Evolutionary conservation across 2,329 filamentous ascomycete species (phyloP).

Genomic region (Colletotrichum sublineola): DNA sequence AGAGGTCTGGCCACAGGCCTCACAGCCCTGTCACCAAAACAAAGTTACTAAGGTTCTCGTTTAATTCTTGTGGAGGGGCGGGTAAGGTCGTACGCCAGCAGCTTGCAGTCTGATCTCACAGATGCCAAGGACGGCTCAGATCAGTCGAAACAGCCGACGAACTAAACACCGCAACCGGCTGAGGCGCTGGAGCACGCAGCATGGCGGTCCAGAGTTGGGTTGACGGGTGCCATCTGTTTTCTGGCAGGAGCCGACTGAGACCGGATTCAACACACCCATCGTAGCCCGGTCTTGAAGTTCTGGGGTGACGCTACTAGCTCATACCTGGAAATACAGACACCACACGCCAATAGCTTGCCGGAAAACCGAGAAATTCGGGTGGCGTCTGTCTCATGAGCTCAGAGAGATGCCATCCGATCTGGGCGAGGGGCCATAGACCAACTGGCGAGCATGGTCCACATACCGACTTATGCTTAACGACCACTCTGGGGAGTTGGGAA

Average conservation of each 20-base stretch:
- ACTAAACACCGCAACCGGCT: conserved; percentile 17
- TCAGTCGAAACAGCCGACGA: conserved; percentile 39
- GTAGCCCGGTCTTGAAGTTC: conserved; percentile 6
- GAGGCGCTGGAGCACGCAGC: not conserved
- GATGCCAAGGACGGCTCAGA: conserved; percentile 39
- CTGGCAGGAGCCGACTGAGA: conserved; percentile 29
- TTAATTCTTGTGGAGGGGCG: not conserved
- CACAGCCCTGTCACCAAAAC: not conserved
- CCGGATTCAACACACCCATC: conserved; percentile 28
- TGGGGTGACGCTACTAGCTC: conserved; percentile 25
- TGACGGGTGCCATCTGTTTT: conserved; percentile 39
- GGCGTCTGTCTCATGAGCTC: conserved; percentile 31
- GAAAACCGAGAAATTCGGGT: conserved; percentile 8
- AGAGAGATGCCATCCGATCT: conserved; percentile 34
- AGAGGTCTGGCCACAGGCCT: not conserved
- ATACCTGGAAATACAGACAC: conserved; percentile 12
- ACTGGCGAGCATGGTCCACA: not conserved
- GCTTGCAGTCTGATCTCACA: conserved; percentile 34
- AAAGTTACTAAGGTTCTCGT: conserved; percentile 14
- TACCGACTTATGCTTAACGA: conserved; percentile 35
- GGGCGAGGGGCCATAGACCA: not conserved
- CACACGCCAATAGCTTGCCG: conserved; percentile 16
- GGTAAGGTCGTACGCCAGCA: conserved; percentile 4
- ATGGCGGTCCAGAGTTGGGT: conserved; percentile 8
- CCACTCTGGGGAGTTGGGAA: not conserved